phyloP scores from a whole-genome alignment of 2,329 filamentous ascomycete species.

The Sclerotinia glacialis region DNA sequence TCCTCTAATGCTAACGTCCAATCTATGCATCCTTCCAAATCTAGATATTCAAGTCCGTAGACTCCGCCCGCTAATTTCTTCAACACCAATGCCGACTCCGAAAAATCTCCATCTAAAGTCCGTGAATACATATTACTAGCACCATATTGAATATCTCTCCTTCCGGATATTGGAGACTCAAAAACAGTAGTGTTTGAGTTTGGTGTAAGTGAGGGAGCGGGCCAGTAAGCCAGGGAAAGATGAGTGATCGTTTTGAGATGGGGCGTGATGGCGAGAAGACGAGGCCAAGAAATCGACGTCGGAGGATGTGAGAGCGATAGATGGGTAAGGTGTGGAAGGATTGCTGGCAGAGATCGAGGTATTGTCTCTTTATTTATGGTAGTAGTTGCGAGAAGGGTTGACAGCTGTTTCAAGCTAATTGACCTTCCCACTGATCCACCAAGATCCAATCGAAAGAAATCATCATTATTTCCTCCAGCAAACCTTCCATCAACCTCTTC shows the following conservation, averaged over 20 bases:
- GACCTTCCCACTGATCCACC: slow-evolving; percentile 51
- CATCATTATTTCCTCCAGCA: slow-evolving; percentile 42
- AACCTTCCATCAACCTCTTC: slow-evolving; percentile 22
- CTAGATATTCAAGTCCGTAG: slow-evolving; percentile 59
- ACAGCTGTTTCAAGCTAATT: slow-evolving; percentile 52
- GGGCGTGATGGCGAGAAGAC: slow-evolving; percentile 53
- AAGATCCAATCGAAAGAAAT: slow-evolving; percentile 54
- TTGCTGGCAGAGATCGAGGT: slow-evolving; percentile 27
- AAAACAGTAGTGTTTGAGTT: slow-evolving; percentile 51
- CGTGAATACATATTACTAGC: slow-evolving; percentile 58
- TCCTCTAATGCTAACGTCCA: slow-evolving; percentile 44
- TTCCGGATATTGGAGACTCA: slow-evolving; percentile 42
- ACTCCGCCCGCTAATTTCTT: slow-evolving; percentile 53
- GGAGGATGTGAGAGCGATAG: slow-evolving; percentile 52
- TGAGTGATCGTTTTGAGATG: slow-evolving; percentile 57
- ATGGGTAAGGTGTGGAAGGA: slow-evolving; percentile 56
- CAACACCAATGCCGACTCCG: slow-evolving; percentile 55
- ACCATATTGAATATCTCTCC: slow-evolving; percentile 49
- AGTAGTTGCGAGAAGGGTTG: slow-evolving; percentile 22
- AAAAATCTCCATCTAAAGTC: slow-evolving; percentile 56
- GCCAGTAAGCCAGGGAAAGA: slow-evolving; percentile 61
- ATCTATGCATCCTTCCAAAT: slow-evolving; percentile 56
- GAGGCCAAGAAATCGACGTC: slow-evolving; percentile 53
- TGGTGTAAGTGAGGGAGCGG: slow-evolving; percentile 56
- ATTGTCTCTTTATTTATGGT: slow-evolving; percentile 24